Evolutionary conservation across 1,284 basidiomycete genomes (phyloP), one percentile per base, ranked within the genome.

Genomic region (Caloboletus inedulis): DNA sequence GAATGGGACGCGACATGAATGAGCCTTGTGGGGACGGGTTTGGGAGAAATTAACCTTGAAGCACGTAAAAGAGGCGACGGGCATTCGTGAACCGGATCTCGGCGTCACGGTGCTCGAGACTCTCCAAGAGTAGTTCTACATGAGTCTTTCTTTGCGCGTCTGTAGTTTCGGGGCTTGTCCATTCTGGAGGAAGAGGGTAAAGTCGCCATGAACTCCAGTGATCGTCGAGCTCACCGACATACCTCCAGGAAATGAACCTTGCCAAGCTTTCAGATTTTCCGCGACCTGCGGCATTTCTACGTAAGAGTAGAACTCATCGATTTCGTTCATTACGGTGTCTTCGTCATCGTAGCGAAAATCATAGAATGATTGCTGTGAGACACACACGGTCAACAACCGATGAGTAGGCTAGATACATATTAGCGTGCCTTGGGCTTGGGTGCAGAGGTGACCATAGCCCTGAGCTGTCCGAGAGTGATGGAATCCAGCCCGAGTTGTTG

Each of bases 251-350:
- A 91, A 94, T 39, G 86, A 90, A 40, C 88, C 87, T 63, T 89
- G 83, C 88, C 94, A 98, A 41, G 89, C 87, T 62, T 85, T 87
- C 56, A 91, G 74, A 68, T 94, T 94, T 76, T 95, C 91, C 3
- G 85, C 83, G 14, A 95, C 85, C 68, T 94, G 90, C 1, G 89
- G 85, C 77, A 94, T 93, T 74, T 99, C 96, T 53, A 96, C 87
- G 73, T 98, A 99, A 25, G 94, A 94, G 73, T 97, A 99, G 74
- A 99, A 98, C 72, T 99, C 97, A 59, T 98, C 91, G 43, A 99
- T 88, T 71, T 98, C 97, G 62, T 92, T 91, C 78, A 95, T 87
- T 41, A 98, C 84, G 16, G 89, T 91, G 71, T 98, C 94, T 63
- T 96, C 91, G 68, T 99, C 96, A 61, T 94, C 91, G 68, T 96